A percentile compares a stretch with the other conserved stretches of the same genome.
Conservation (phyloP, 2,329 filamentous ascomycete genomes). For the Rhytidhysteron rufulum region DNA sequence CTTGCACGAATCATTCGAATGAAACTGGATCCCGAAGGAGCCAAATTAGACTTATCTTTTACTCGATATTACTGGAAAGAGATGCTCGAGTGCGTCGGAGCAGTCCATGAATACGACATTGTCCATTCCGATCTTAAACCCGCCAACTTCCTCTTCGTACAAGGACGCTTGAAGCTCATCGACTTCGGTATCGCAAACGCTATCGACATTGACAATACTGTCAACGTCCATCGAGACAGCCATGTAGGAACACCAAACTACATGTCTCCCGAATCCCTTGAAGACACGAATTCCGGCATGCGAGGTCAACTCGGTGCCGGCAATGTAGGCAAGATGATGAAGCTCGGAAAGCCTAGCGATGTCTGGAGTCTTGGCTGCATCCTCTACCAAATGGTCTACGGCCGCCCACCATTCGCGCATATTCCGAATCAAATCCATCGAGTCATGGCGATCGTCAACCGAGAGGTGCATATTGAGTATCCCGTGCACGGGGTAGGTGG, state of each 20-base stretch:
- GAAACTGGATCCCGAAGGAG: constrained; percentile 55
- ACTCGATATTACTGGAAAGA: constrained; percentile 99
- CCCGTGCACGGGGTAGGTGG: constrained; percentile 66
- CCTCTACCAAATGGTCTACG: constrained; percentile 96
- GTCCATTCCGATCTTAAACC: constrained; percentile 97
- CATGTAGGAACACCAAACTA: constrained; percentile 97
- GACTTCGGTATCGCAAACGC: constrained; percentile 98
- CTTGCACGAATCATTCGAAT: constrained; percentile 79
- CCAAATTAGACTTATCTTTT: constrained; percentile 81
- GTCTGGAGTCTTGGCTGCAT: constrained; percentile 97
- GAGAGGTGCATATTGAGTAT: constrained; percentile 68
- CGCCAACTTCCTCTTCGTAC: constrained; percentile 91
- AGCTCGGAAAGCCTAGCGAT: constrained; percentile 91
- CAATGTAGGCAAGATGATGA: constrained; percentile 71
- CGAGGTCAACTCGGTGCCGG: constrained; percentile 39
- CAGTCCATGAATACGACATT: constrained; percentile 85
- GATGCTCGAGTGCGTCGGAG: constrained; percentile 92
- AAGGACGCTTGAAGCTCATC: constrained; percentile 88
- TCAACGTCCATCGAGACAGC: constrained; percentile 94
- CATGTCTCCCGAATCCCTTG: constrained; percentile 93
- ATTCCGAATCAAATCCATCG: constrained; percentile 82
- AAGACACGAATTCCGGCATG: constrained; percentile 70
- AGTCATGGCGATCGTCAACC: constrained; percentile 83
- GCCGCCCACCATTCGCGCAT: constrained; percentile 90
- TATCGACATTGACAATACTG: constrained; percentile 90